These are phyloP conservation scores for Dryas integrifolia DNA, from an alignment of 331 rosid species.

Conservation along the genomic window DNA sequence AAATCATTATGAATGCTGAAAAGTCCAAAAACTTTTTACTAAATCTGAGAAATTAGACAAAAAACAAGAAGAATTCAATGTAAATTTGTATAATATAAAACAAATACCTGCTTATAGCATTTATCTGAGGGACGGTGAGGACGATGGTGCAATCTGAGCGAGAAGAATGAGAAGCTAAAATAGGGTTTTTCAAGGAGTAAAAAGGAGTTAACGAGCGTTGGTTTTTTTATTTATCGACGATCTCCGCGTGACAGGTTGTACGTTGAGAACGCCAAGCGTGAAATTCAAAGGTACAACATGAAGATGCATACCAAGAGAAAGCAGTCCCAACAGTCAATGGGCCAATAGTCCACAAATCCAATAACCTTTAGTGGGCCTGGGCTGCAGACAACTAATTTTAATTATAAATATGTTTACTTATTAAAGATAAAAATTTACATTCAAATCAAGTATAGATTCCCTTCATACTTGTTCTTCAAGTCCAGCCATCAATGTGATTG, in stretches of 20 bases:
- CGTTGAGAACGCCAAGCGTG: not conserved
- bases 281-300: not conserved
- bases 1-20: not conserved
- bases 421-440: too few relatives aligned
- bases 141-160: slow-evolving; percentile 26
- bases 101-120: slow-evolving; percentile 28
- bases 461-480: too few relatives aligned
- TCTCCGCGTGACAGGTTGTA: slow-evolving; percentile 4
- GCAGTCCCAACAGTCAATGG: too few relatives aligned
- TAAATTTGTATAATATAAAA: not conserved
- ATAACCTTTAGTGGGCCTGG: too few relatives aligned
- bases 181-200: slow-evolving; percentile 8
- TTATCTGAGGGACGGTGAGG: slow-evolving; percentile 37
- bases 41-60: slow-evolving; percentile 20
- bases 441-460: too few relatives aligned
- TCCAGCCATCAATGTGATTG: too few relatives aligned
- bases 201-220: not conserved
- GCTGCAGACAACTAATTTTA: too few relatives aligned
- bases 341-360: too few relatives aligned
- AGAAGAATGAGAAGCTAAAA: not conserved
- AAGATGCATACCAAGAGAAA: not conserved
- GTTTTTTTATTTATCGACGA: not conserved
- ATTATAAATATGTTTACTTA: too few relatives aligned
- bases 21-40: not conserved
- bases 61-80: not conserved